These are phyloP conservation scores for Trichoderma sp. DNA, from an alignment of 2,329 filamentous ascomycete species.

Conservation along the genomic window DNA sequence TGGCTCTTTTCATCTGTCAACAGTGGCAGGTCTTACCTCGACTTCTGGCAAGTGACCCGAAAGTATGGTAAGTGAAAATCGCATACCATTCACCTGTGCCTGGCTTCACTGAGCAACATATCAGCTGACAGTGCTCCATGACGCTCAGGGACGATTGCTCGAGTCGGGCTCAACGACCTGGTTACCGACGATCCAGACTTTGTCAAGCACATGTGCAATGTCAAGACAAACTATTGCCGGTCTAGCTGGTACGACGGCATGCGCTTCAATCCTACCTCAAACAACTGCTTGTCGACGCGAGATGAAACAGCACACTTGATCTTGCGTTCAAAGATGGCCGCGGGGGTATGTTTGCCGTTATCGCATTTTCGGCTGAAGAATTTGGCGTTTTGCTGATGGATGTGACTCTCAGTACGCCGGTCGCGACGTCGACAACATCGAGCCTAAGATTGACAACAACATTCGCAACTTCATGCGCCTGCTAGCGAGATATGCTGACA, in stretches of 20 bases:
- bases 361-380: no score
- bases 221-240: conserved; percentile 42
- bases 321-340: conserved; percentile 52
- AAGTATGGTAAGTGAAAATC: conserved; percentile 17
- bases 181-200: conserved; percentile 51
- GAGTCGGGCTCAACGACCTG: conserved; percentile 48
- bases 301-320: conserved; percentile 44
- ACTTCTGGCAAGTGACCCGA: conserved; percentile 24
- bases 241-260: conserved; percentile 52
- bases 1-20: conserved; percentile 15
- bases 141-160: conserved; percentile 37
- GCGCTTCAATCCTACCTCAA: conserved; percentile 49
- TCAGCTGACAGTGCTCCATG: background rate
- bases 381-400: background rate
- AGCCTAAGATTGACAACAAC: conserved; percentile 39
- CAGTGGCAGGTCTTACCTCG: conserved; percentile 17
- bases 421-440: conserved; percentile 52
- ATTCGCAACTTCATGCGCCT: conserved; percentile 28
- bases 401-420: conserved; percentile 50
- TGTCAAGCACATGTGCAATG: conserved; percentile 46
- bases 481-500: conserved; percentile 28
- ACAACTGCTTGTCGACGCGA: conserved; percentile 14
- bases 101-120: background rate
- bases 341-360: conserved; percentile 42
- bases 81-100: background rate